phyloP scores from a whole-genome alignment of 768 basidiomycete species.

The Mycena maculata region DNA sequence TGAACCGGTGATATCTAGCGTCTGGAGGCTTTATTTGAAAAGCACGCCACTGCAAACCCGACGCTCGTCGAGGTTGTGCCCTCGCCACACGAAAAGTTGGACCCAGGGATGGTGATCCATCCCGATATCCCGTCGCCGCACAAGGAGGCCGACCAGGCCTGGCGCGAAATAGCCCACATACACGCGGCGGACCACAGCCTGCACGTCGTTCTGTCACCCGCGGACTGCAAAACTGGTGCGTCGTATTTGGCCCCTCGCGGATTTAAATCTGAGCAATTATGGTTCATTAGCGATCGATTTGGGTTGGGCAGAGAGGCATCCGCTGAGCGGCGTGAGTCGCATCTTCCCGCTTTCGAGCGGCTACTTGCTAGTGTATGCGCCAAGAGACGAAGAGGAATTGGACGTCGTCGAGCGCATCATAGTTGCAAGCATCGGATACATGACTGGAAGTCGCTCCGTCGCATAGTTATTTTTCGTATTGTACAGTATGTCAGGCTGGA shows the following conservation, averaged over 20 bases:
- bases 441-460: constrained; percentile 36
- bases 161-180: constrained; percentile 41
- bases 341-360: constrained; percentile 33
- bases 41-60: constrained; percentile 32
- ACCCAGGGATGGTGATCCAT: constrained; percentile 36
- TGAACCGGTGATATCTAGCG: background rate
- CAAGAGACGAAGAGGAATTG: constrained; percentile 41
- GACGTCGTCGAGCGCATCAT: constrained; percentile 40
- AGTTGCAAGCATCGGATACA: constrained; percentile 37
- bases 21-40: constrained; percentile 31
- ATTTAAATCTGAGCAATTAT: background rate
- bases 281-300: constrained; percentile 35
- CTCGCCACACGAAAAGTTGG: constrained; percentile 36
- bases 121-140: constrained; percentile 33
- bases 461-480: constrained; percentile 16
- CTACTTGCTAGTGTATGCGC: constrained; percentile 44
- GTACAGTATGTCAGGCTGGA: background rate
- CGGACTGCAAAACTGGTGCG: constrained; percentile 42
- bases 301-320: constrained; percentile 45
- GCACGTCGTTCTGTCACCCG: constrained; percentile 40
- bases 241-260: background rate
- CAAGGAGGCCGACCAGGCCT: constrained; percentile 27
- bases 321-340: constrained; percentile 33
- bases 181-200: constrained; percentile 40
- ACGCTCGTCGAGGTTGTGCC: constrained; percentile 32